Base-by-base conservation (phyloP, 1,284 basidiomycete species). In the Limonomyces culmigenus region DNA sequence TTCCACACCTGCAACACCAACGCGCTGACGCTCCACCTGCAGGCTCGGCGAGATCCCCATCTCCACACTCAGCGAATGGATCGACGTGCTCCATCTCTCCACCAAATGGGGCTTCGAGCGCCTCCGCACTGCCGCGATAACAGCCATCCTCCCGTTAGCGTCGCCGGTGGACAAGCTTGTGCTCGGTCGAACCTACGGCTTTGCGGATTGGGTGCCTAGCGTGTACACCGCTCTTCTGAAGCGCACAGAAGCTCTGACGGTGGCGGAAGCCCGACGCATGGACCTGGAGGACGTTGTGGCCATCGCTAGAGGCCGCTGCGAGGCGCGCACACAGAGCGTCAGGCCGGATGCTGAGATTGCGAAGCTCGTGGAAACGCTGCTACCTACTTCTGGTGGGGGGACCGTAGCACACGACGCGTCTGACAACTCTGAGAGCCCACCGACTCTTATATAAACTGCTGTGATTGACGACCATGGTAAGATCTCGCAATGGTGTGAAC, bases 11-110 rank as follows among this genome's bases (percentile, higher is more conserved):
- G n/a, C n/a, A n/a, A n/a, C n/a, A n/a, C n/a, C n/a, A n/a, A n/a
- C n/a, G n/a, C n/a, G n/a, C n/a, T n/a, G n/a, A n/a, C n/a, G n/a
- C n/a, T n/a, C n/a, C n/a, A n/a, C 5, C 14, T 14, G 30, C 14
- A 5, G n/a, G 6, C 18, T 32, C 30, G 5, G 18, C 14, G 30
- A 32, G 14, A n/a, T 19, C 32, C 18, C 8, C 4, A 19, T 19
- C 20, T 19, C 11, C 12, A 33, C 8, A 12, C 32, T 33, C 11
- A 23, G 27, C 4, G 34, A 35, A 35, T 35, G 34, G 34, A 35
- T 23, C 3, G 20, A 19, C 14, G 27, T 35, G 15, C 34, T 35
- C 14, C 19, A 19, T 11, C 34, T 35, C 5, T 4, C 34, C 4
- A 35, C 19, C 19, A 4, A 35, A 12, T 35, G 34, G 34, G 11